These are phyloP conservation scores for Oxalis stricta DNA, from an alignment of 441 rosid genomes.

Conservation along the genomic window DNA sequence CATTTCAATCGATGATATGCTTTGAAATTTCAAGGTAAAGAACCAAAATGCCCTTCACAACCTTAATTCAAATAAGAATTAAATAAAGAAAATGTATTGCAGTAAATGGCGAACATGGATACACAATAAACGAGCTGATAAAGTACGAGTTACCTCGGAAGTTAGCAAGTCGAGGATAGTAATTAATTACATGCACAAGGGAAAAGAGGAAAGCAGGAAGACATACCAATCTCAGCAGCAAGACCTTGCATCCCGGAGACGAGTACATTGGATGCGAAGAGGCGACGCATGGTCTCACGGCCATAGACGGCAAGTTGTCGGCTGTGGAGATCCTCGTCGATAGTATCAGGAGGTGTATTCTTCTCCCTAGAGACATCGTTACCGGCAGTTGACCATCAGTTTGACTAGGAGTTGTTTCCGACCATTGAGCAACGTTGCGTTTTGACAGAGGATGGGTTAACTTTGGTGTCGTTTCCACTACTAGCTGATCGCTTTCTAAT, in stretches of 20 bases:
- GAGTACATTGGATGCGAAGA: slow-evolving; percentile 71
- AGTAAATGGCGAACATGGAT: no score
- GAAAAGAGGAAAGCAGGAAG: no score
- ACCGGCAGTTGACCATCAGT: no score
- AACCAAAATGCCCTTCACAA: no score
- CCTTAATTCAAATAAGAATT: no score
- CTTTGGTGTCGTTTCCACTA: slow-evolving; percentile 12
- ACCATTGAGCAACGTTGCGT: slow-evolving; percentile 30
- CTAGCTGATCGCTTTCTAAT: slow-evolving; percentile 35
- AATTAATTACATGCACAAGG: no score
- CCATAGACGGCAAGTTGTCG: slow-evolving; percentile 93
- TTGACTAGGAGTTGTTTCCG: slow-evolving; percentile 9
- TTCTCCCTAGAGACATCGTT: slow-evolving; percentile 69
- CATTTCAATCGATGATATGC: no score
- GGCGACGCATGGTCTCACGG: slow-evolving; percentile 83
- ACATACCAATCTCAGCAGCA: slow-evolving; percentile 78
- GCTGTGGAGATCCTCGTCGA: slow-evolving; percentile 92
- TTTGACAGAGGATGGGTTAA: slow-evolving; percentile 20
- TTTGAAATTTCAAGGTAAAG: no score
- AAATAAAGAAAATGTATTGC: no score
- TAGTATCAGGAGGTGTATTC: slow-evolving; percentile 47
- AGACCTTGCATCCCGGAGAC: slow-evolving; percentile 83
- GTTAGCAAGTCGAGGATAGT: no score
- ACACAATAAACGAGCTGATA: no score
- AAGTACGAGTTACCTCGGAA: no score